Evolutionary conservation across 352 stramenopile genomes (phyloP).

Genomic region (Phytophthora chlamydospora): DNA sequence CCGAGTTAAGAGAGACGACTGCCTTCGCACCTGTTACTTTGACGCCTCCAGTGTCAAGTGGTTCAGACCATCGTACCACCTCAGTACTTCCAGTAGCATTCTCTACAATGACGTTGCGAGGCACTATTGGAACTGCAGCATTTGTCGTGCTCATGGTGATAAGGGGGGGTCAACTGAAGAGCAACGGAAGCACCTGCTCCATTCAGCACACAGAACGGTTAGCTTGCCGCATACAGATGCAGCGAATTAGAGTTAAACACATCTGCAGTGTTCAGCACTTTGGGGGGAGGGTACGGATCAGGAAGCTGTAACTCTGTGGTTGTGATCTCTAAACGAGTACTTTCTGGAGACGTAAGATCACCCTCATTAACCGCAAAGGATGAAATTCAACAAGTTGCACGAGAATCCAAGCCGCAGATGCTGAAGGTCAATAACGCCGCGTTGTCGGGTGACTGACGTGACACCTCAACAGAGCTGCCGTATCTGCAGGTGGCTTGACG

Average conservation of each 20-base stretch:
- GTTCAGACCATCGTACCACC: slow-evolving; percentile 41
- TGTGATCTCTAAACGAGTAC: slow-evolving; percentile 14
- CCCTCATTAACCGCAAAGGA: slow-evolving; percentile 37
- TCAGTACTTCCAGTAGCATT: slow-evolving; percentile 49
- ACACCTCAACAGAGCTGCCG: slow-evolving; percentile 8
- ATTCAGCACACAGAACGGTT: slow-evolving; percentile 1
- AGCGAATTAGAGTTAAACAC: not conserved
- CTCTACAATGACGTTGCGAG: slow-evolving; percentile 32
- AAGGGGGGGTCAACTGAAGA: slow-evolving; percentile 34
- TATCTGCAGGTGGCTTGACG: slow-evolving; percentile 32
- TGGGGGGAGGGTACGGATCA: slow-evolving; percentile 48
- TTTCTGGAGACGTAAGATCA: slow-evolving; percentile 21
- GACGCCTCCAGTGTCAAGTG: slow-evolving; percentile 50
- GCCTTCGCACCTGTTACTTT: slow-evolving; percentile 45
- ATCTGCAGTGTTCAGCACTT: slow-evolving; percentile 49
- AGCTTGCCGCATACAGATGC: not conserved
- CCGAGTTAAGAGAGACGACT: not conserved
- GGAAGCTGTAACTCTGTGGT: slow-evolving; percentile 40
- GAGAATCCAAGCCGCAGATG: slow-evolving; percentile 47
- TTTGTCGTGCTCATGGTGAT: slow-evolving; percentile 35
- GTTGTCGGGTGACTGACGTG: slow-evolving; percentile 7
- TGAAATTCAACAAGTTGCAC: slow-evolving; percentile 43
- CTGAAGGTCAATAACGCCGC: slow-evolving; percentile 19
- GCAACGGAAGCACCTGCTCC: slow-evolving; percentile 49
- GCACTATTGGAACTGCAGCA: slow-evolving; percentile 36